A percentile compares a stretch with the other conserved stretches of the same genome.
phyloP scores from a whole-genome alignment of 208 protist genomes.

The Trichomonas tenax region DNA sequence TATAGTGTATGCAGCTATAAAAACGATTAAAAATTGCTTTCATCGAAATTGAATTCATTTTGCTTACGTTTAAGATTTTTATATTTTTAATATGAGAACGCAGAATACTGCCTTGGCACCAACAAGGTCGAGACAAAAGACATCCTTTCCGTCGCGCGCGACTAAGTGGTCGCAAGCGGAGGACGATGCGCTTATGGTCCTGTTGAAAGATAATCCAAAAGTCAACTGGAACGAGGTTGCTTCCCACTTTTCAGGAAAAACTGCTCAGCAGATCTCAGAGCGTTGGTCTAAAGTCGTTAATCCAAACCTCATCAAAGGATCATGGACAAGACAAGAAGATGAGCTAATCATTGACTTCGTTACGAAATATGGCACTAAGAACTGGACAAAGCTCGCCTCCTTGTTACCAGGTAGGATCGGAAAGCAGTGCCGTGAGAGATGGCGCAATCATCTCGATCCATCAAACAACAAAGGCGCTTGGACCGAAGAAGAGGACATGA shows the following conservation, averaged over 20 bases:
- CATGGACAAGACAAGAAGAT: background rate
- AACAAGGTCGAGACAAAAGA: background rate
- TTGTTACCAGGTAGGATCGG: background rate
- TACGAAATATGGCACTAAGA: constrained; percentile 25
- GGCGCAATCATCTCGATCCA: background rate
- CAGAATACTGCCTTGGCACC: background rate
- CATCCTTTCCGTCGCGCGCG: background rate
- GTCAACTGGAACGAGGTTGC: background rate
- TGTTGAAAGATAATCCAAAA: background rate
- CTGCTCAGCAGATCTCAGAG: background rate
- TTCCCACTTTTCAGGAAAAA: background rate
- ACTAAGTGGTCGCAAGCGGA: background rate
- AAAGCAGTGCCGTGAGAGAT: background rate
- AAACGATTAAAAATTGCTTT: too few species aligned
- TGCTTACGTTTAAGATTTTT: too few species aligned
- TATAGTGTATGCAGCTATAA: too few species aligned
- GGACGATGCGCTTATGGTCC: background rate
- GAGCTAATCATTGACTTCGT: constrained; percentile 23
- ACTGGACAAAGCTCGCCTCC: constrained; percentile 29
- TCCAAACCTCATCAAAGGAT: background rate
- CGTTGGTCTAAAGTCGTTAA: background rate
- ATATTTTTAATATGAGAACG: too few species aligned
- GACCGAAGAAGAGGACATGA: constrained; percentile 37
- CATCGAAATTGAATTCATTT: too few species aligned
- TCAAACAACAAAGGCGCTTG: constrained; percentile 33